A percentile compares a stretch with the other conserved stretches of the same genome.
Evolutionary conservation across 2,329 filamentous ascomycete genomes (phyloP).

Genomic region (Aspergillus tanneri): DNA sequence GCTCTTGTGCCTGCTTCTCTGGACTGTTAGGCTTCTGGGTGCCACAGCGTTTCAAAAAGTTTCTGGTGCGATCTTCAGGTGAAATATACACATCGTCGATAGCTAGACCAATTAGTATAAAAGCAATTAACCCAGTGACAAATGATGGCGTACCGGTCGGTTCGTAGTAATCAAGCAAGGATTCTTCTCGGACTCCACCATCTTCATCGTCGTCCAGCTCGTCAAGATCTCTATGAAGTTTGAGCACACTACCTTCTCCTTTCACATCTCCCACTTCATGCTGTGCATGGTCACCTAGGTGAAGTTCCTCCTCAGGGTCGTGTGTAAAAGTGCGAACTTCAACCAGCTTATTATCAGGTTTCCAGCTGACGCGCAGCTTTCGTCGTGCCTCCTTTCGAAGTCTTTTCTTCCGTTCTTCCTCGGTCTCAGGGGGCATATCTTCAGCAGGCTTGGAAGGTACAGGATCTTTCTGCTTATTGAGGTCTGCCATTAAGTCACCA

Average conservation of each 20-base stretch:
- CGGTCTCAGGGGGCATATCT: slow-evolving; percentile 56
- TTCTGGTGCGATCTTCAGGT: slow-evolving; percentile 34
- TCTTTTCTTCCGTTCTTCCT: slow-evolving; percentile 59
- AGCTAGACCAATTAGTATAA: slow-evolving; percentile 26
- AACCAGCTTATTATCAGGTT: slow-evolving; percentile 56
- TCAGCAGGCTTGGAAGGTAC: slow-evolving; percentile 53
- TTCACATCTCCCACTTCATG: slow-evolving; percentile 60
- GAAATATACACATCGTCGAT: slow-evolving; percentile 42
- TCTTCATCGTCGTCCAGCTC: slow-evolving; percentile 62
- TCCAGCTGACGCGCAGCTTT: slow-evolving; percentile 62
- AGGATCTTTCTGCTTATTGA: slow-evolving; percentile 58
- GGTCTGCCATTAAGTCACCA: slow-evolving; percentile 50
- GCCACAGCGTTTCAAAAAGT: slow-evolving; percentile 47
- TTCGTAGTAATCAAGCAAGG: slow-evolving; percentile 34
- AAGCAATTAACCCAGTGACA: background rate
- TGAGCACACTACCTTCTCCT: slow-evolving; percentile 54
- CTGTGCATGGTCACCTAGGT: slow-evolving; percentile 57
- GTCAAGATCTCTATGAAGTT: slow-evolving; percentile 55
- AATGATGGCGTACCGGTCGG: slow-evolving; percentile 32
- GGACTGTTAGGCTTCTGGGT: slow-evolving; percentile 38
- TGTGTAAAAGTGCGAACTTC: slow-evolving; percentile 61
- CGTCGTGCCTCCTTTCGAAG: slow-evolving; percentile 61
- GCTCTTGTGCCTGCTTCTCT: slow-evolving; percentile 46
- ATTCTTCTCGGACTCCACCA: slow-evolving; percentile 44
- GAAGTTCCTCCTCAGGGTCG: slow-evolving; percentile 62